Base-by-base conservation (phyloP, 2,329 filamentous ascomycete species). In the Kalaharituber pfeilii region DNA sequence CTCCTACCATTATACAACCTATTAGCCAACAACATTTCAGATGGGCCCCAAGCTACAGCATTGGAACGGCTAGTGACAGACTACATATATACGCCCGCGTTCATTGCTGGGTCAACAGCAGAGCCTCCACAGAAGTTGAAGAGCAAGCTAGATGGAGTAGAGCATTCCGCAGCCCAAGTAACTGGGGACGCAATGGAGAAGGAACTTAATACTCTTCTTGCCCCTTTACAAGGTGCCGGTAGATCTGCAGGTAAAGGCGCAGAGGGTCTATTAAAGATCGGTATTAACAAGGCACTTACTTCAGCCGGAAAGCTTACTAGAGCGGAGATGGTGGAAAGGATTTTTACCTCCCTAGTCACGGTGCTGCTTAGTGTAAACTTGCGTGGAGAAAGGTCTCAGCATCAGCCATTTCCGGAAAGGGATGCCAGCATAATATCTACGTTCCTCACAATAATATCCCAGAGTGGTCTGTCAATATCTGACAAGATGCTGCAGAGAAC, bases 61-160 rank as follows among this genome's bases (percentile, higher is more conserved):
- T 42, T 60, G 25, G 56, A 60, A 18, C 44, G 49, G 22, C 49
- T 60, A 18, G 29, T 61, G 15, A 25, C 55, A n/a, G 58, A 61
- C 30, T 60, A 59, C 24, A 51, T 61, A 9, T 61, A 58, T 25
- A 51, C 53, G 4, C 22, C 49, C 2, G 54, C 53, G 15, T 49
- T 51, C 5, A n/a, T 30, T 29, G 36, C 25, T 5, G 27, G 24
- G 27, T 44, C 52, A 2, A 50, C 28, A 9, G 25, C 22, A 20
- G 58, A 56, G 25, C 24, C 28, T 2, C 26, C 36, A 24, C n/a
- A n/a, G n/a, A 54, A 53, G 29, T 29, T 22, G 5, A 45, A 45
- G 22, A 9, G 2, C 11, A 45, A 2, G 2, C 11, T 22, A 20
- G 42, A 22, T 5, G 42, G n/a, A 11, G 1, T n/a, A 33, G 33